phyloP scores from a whole-genome alignment of 176 grass and related monocot species.

The Musa beccarii region DNA sequence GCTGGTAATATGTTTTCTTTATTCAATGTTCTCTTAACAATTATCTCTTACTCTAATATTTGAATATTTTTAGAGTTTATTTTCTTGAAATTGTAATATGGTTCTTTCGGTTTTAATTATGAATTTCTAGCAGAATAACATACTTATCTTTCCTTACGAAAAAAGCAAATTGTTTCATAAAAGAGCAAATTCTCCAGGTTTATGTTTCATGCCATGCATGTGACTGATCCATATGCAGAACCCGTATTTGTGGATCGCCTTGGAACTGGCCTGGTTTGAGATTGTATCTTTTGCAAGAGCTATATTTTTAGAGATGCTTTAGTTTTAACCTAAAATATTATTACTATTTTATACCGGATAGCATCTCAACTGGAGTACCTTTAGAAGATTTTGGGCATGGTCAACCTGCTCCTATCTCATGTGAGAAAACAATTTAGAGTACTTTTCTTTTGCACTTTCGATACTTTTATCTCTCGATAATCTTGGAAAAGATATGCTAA shows the following conservation, averaged over 20 bases:
- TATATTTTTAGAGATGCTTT: constrained; percentile 9
- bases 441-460: background rate
- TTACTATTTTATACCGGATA: constrained; percentile 37
- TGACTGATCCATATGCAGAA: constrained; percentile 76
- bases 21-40: no score
- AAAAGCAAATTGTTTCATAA: no score
- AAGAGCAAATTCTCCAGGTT: constrained; percentile 38
- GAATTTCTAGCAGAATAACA: no score
- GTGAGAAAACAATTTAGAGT: constrained; percentile 33
- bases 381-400: constrained; percentile 88
- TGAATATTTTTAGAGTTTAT: no score
- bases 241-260: constrained; percentile 80
- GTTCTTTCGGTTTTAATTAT: no score
- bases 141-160: no score
- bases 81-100: no score
- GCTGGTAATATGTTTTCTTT: no score
- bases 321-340: constrained; percentile 16
- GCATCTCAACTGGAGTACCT: constrained; percentile 65
- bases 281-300: constrained; percentile 12
- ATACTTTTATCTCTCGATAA: constrained; percentile 1
- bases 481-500: constrained; percentile 69
- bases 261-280: constrained; percentile 56
- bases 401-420: constrained; percentile 91
- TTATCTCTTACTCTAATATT: no score
- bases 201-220: constrained; percentile 79